Evolutionary conservation across 2,329 filamentous ascomycete genomes (phyloP).

Genomic region (Aspergillus bombycis): DNA sequence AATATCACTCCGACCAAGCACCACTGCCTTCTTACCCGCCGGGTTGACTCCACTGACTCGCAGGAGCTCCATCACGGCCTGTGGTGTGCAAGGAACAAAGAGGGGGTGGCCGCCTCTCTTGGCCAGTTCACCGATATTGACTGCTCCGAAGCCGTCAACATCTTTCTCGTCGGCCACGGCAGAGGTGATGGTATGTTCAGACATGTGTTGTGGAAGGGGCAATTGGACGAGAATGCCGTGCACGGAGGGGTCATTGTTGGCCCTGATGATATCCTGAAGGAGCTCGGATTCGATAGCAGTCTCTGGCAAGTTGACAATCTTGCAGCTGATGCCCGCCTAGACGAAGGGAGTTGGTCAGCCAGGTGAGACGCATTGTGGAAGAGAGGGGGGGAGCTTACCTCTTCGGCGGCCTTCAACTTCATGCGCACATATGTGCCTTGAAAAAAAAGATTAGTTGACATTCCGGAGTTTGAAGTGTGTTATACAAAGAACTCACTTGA

Average conservation of each 20-base stretch:
- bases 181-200: conserved; percentile 87
- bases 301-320: conserved; percentile 81
- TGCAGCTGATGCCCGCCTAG: conserved; percentile 88
- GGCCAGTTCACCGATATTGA: conserved; percentile 94
- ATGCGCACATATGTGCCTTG: conserved; percentile 98
- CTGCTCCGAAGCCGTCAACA: conserved; percentile 93
- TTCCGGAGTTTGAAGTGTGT: conserved; percentile 1
- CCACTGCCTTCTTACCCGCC: conserved; percentile 89
- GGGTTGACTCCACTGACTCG: conserved; percentile 81
- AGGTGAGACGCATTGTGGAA: neutral
- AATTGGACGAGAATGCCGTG: conserved; percentile 95
- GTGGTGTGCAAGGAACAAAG: conserved; percentile 94
- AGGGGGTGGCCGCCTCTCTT: conserved; percentile 89
- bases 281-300: conserved; percentile 82
- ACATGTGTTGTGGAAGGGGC: conserved; percentile 84
- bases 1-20: conserved; percentile 93
- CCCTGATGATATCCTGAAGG: conserved; percentile 74
- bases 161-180: conserved; percentile 93
- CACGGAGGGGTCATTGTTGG: conserved; percentile 84
- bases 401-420: conserved; percentile 96
- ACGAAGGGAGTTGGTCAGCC: conserved; percentile 7
- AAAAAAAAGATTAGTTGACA: conserved; percentile 29
- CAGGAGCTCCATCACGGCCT: conserved; percentile 93
- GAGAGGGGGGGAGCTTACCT: conserved; percentile 59
- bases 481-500: conserved; percentile 66